Conservation (phyloP, 2,329 filamentous ascomycete genomes). For the Periconia sp. region DNA sequence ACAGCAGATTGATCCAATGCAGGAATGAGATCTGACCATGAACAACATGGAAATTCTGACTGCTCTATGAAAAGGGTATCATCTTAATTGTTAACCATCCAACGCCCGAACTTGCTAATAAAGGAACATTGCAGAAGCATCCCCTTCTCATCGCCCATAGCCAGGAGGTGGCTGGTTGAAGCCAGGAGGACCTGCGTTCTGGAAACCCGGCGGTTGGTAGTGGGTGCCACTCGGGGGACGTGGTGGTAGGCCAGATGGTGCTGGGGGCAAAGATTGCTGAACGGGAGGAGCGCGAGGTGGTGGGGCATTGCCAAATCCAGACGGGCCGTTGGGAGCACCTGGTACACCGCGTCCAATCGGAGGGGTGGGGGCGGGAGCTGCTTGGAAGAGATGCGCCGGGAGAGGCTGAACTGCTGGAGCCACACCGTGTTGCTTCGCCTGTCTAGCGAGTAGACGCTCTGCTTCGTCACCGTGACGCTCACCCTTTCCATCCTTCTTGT, state of each 20-base stretch:
- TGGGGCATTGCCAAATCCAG: conserved; percentile 44
- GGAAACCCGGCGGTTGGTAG: conserved; percentile 31
- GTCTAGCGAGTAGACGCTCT: conserved; percentile 85
- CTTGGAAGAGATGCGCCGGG: conserved; percentile 69
- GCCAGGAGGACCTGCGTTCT: conserved; percentile 17
- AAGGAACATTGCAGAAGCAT: neutral
- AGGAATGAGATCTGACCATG: neutral
- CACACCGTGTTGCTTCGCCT: conserved; percentile 93
- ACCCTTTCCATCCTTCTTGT: conserved; percentile 98
- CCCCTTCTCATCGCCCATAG: neutral
- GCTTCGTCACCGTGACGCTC: conserved; percentile 94
- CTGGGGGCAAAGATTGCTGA: conserved; percentile 58
- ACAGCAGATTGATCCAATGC: neutral
- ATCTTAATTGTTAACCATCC: neutral
- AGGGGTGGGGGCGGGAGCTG: conserved; percentile 31
- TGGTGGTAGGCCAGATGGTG: conserved; percentile 63
- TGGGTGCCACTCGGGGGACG: conserved; percentile 70
- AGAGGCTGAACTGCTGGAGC: conserved; percentile 76
- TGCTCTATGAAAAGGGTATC: neutral
- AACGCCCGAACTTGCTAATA: neutral
- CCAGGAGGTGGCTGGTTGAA: conserved; percentile 23
- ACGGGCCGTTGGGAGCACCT: conserved; percentile 44
- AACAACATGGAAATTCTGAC: neutral
- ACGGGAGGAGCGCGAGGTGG: conserved; percentile 29
- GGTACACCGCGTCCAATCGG: conserved; percentile 33